Base-by-base conservation (phyloP, 1,284 basidiomycete genomes). In the Somion occarium region DNA sequence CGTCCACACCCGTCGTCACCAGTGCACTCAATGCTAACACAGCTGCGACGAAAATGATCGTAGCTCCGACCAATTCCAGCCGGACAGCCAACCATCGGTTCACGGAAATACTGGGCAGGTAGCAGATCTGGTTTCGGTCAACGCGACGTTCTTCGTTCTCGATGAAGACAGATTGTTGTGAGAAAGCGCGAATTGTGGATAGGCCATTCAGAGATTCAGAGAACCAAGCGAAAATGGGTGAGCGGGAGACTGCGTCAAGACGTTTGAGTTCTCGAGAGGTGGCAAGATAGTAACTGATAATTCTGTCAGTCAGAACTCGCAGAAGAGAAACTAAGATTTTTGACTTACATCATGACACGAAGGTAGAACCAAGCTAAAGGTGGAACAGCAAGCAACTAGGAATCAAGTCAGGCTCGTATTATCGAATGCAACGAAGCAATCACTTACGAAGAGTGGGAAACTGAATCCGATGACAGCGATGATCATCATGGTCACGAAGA, bases 181-280 rank as follows among this genome's bases (percentile, higher is more conserved):
- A 69, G 69, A 85, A 93, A 0, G 88, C 91, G 2, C 93, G 83
- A 60, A 98, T 96, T 18, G 91, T 93, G 1, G 88, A 81, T 7
- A 95, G 72, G 5, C 94, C 95, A 3, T 82, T 79, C 9, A 98
- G 74, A 0, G 90, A 88, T 66, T 98, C 93, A 18, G 89, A 86
- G 65, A 92, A 91, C 83, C 88, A 91, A 0, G 83, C 83, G 65
- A 97, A 96, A 58, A 98, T 92, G 7, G 95, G 95, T 1, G 91
- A 93, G 51, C 90, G 86, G 11, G 90, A 90, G 24, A 91, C 85
- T 3, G 95, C 88, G 62, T 97, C 94, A 7, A 98, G 78, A 20
- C 94, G 87, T 68, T 97, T 96, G 44, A 97, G 78, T 66, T 96
- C 93, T 47, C 93, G 85, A 11, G 91, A 93, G 0, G 94, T 94